phyloP scores from a whole-genome alignment of 306 rosid genomes.

The Dalbergia cultrata region DNA sequence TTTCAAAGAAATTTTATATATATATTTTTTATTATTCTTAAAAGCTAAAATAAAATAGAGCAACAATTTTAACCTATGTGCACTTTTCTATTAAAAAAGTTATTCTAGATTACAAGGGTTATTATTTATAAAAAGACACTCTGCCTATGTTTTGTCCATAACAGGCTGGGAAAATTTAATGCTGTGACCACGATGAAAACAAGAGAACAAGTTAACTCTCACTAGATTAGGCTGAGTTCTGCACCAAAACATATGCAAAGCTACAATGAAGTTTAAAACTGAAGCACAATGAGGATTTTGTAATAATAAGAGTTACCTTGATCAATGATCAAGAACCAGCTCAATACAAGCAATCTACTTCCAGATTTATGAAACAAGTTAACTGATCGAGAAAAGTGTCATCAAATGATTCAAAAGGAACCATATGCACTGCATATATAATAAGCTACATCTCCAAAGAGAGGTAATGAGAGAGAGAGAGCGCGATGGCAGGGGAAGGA shows the following conservation, averaged over 20 bases:
- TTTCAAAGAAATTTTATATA: background rate
- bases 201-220: background rate
- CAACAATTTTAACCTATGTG: background rate
- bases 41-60: background rate
- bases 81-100: background rate
- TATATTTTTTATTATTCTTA: background rate
- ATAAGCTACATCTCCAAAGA: conserved; percentile 12
- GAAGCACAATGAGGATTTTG: too few relatives aligned
- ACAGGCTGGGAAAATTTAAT: background rate
- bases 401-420: conserved; percentile 8
- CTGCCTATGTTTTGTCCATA: background rate
- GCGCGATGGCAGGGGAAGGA: background rate
- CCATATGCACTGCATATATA: conserved; percentile 11
- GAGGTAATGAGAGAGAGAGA: background rate
- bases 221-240: background rate
- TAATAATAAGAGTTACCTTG: too few relatives aligned
- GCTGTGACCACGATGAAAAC: background rate
- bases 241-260: background rate
- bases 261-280: conserved; percentile 3
- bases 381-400: background rate
- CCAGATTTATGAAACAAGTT: too few relatives aligned
- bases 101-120: background rate
- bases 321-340: too few relatives aligned
- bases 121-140: background rate
- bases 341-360: background rate